Evolutionary conservation across 164 flowering plant species (phyloP).

Genomic region (Macadamia tetraphylla): DNA sequence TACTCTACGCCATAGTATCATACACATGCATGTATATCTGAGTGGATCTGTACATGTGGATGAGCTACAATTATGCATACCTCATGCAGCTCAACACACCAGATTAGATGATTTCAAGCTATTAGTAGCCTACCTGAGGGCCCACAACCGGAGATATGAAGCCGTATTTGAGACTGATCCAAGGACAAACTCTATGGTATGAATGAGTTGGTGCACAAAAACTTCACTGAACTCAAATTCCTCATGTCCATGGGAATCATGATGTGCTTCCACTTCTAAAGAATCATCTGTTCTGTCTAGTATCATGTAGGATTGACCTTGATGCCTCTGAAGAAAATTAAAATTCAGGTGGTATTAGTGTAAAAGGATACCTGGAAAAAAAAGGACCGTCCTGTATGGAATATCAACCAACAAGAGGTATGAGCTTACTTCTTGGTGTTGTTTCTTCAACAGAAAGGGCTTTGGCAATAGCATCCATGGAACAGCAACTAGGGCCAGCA

Average conservation of each 20-base stretch:
- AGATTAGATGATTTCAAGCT: background rate
- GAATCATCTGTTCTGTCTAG: constrained; percentile 62
- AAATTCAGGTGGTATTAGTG: background rate
- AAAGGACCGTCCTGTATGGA: background rate
- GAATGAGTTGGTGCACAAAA: constrained; percentile 94
- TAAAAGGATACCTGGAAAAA: background rate
- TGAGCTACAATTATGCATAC: background rate
- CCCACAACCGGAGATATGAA: constrained; percentile 97
- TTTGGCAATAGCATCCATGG: constrained; percentile 99
- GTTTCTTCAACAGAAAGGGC: constrained; percentile 86
- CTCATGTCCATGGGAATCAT: constrained; percentile 71
- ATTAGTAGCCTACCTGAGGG: constrained; percentile 56
- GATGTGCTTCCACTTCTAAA: constrained; percentile 44
- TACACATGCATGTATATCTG: background rate
- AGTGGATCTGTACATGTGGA: background rate
- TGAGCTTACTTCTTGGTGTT: constrained; percentile 58
- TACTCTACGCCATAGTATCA: no score
- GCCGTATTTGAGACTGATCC: constrained; percentile 99
- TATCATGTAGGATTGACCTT: constrained; percentile 59
- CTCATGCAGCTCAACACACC: background rate
- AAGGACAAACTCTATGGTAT: constrained; percentile 96
- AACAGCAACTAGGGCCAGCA: constrained; percentile 78
- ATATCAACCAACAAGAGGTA: background rate
- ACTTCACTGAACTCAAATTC: constrained; percentile 97
- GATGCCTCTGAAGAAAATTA: constrained; percentile 67